Evolutionary conservation across 805 yeast genomes (phyloP).

Genomic region (Zygotorulaspora sp.): DNA sequence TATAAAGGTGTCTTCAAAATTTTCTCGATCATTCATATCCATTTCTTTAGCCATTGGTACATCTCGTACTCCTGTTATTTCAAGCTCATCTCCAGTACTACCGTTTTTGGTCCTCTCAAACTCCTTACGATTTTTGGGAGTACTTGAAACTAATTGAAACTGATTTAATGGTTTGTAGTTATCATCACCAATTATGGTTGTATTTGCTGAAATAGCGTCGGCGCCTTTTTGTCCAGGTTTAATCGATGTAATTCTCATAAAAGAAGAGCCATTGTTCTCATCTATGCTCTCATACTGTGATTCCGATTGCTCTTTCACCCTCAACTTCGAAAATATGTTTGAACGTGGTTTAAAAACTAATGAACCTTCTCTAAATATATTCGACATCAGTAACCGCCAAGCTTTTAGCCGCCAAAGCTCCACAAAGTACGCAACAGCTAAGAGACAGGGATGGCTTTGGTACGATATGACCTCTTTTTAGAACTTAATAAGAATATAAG

Average conservation of each 20-base stretch:
- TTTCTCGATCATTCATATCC: background rate
- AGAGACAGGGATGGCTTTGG: too few species aligned
- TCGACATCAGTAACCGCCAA: conserved; percentile 25
- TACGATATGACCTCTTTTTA: too few species aligned
- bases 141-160: conserved; percentile 12
- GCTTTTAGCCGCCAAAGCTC: conserved; percentile 26
- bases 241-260: conserved; percentile 18
- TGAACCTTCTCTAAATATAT: conserved; percentile 32
- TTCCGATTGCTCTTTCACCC: conserved; percentile 21
- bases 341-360: conserved; percentile 33
- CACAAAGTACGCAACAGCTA: too few species aligned
- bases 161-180: background rate
- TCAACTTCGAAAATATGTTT: conserved; percentile 31
- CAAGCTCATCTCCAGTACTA: conserved; percentile 34
- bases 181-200: conserved; percentile 6
- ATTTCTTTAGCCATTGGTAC: conserved; percentile 6
- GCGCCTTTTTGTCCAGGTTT: conserved; percentile 5
- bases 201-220: conserved; percentile 6
- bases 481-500: too few species aligned
- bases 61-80: conserved; percentile 40
- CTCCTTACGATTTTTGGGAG: conserved; percentile 12
- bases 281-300: conserved; percentile 8
- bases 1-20: background rate
- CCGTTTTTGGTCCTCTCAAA: background rate
- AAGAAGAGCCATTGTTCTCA: conserved; percentile 20